phyloP scores from a whole-genome alignment of 148 eudicot species.

The Camellia granthamiana region DNA sequence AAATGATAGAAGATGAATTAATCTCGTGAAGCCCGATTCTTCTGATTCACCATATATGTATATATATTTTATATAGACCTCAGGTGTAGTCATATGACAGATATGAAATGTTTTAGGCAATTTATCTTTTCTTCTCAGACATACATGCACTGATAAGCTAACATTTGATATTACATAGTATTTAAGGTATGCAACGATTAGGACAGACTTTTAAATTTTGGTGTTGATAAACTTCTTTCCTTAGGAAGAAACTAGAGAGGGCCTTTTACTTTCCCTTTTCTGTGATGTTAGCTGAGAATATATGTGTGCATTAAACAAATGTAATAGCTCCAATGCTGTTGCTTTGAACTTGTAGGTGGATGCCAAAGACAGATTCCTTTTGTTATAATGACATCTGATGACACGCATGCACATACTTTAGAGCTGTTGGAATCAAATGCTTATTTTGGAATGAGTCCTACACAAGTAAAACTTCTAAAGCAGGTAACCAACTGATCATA shows the following conservation, averaged over 20 bases:
- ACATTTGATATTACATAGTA: not conserved
- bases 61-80: not conserved
- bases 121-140: not conserved
- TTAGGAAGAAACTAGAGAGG: not conserved
- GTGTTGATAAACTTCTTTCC: not conserved
- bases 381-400: conserved; percentile 97
- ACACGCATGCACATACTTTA: conserved; percentile 76
- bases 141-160: not conserved
- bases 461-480: conserved; percentile 80
- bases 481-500: conserved; percentile 48
- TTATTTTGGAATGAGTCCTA: conserved; percentile 87
- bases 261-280: not conserved
- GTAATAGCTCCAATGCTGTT: conserved; percentile 10
- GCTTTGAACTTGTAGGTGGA: conserved; percentile 49
- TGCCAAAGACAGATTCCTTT: conserved; percentile 65
- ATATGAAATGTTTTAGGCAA: not conserved
- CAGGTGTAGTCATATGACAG: not conserved
- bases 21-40: not conserved
- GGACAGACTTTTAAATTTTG: not conserved
- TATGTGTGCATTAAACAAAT: not conserved
- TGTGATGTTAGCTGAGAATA: not conserved
- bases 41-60: not conserved
- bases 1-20: not conserved
- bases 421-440: conserved; percentile 71
- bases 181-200: not conserved